Base-by-base conservation (phyloP, 805 yeast genomes). In the Pichia thaimueangensis region DNA sequence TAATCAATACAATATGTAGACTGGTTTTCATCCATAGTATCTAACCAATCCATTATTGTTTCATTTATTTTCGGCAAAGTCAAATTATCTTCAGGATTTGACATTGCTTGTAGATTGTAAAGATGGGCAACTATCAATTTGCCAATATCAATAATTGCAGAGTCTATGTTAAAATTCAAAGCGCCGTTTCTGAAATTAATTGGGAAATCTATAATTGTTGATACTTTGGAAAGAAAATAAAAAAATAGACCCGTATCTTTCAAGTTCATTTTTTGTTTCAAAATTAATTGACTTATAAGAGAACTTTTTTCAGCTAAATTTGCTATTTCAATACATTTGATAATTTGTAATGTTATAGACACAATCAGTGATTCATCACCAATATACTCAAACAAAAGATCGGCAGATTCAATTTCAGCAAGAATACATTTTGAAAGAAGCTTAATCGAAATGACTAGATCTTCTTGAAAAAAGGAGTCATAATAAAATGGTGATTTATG, bases 161-260 rank as follows among this genome's bases (percentile, higher is more conserved):
- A 54, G 10, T 38, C 22, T 2, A 41, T 7, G 13, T 48, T 52
- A 25, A 58, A 46, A 8, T 37, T 41, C 11, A 57, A 37, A 4
- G 44, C 41, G 12, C 43, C 47, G 13, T 51, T 35, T 20, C 48
- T 52, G 37, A 60, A 48, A 31, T 63, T 43, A 12, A 50, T 42
- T 33, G 53, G 45, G 49, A 61, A 48, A 48, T 53, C 52, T 25
- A 51, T 36, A 37, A 48, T 27, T 40, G 52, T 47, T 23, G 60
- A 39, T 38, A 64, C 36, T 35, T 56, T 43, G 35, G 60, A 47
- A 41, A 63, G 52, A 50, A 63, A 49, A 43, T 59, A 53, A 4
- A 59, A 40, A 32, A 61, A 59, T 16, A 59, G 37, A 0, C 64
- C 62, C 21, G 58, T 57, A 36, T 60, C 64, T 11, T 42, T 47